Evolutionary conservation across 345 rosid species (phyloP), one percentile per base, ranked within the genome.

Genomic region (Carallia pectinifolia): DNA sequence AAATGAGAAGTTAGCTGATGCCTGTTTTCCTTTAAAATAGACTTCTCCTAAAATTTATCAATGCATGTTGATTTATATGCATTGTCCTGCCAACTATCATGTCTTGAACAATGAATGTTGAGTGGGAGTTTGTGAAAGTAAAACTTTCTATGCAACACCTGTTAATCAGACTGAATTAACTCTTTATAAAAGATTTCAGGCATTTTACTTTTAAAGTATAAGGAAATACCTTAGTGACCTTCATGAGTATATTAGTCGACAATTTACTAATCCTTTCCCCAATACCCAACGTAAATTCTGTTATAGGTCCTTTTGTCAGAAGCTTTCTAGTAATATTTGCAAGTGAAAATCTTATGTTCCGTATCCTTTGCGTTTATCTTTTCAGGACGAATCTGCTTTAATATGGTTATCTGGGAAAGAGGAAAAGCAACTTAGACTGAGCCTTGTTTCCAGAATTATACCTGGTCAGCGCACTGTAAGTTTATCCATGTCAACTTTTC

Each of bases 351-450:
- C 48, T 12, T 72, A 31, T 53, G 4, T 58, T 50, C n/a, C 30
- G 29, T 58, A 47, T 33, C 68, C 60, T 55, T 67, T 34, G 40
- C 13, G 36, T 55, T 17, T 62, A 19, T 33, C 53, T 55, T 44
- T 70, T 53, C 74, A 76, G 79, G 79, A 76, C 53, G 79, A 76
- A 44, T 70, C 79, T 52, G 66, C 67, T 65, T 66, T 76, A 19
- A 40, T 76, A 37, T 76, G 79, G 79, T 44, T 76, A 55, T 70
- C 79, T 9, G 79, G 74, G 48, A 76, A 65, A 66, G 71, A 76
- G 62, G 75, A 70, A 71, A 76, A 76, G 52, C 64, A 76, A 65
- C 74, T 76, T 52, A 76, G 58, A n/a, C 67, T 61, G 29, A 47
- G 71, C 61, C 64, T 71, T 67, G 70, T 67, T 18, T 58, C 70